Conservation (phyloP, 495 filamentous ascomycete genomes). For the Glonium stellatum region DNA sequence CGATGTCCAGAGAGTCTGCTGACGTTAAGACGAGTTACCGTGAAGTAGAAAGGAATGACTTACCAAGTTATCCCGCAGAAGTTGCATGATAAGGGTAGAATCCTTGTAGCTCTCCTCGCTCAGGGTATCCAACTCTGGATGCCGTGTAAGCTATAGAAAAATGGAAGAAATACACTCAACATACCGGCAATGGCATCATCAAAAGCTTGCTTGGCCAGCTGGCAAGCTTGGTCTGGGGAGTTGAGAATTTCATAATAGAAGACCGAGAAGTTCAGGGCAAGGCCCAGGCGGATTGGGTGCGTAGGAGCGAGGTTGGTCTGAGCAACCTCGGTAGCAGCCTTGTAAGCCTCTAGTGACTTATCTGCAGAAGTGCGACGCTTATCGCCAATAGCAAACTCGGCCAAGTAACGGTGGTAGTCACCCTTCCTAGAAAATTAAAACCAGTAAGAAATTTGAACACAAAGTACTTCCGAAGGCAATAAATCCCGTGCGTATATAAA, state of each 20-base stretch:
- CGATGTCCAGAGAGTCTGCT: conserved; percentile 96
- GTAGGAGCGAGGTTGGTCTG: conserved; percentile 96
- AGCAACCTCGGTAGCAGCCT: conserved; percentile 98
- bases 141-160: conserved; percentile 10
- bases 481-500: background rate
- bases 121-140: conserved; percentile 88
- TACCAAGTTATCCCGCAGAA: conserved; percentile 97
- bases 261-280: conserved; percentile 98
- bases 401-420: conserved; percentile 99
- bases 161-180: background rate
- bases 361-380: conserved; percentile 98
- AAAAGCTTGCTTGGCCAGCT: conserved; percentile 98
- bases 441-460: conserved; percentile 14
- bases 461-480: background rate
- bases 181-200: conserved; percentile 86
- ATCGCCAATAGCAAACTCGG: conserved; percentile 96
- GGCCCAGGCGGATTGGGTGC: conserved; percentile 96
- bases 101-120: conserved; percentile 99
- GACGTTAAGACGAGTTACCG: conserved; percentile 7
- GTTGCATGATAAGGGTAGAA: conserved; percentile 99
- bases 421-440: conserved; percentile 69
- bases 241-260: conserved; percentile 99
- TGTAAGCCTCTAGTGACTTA: conserved; percentile 97
- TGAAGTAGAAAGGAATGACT: conserved; percentile 27
- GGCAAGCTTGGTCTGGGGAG: conserved; percentile 97